phyloP scores from a whole-genome alignment of 2,329 filamentous ascomycete species.

The Nothomitra cinnamomea region DNA sequence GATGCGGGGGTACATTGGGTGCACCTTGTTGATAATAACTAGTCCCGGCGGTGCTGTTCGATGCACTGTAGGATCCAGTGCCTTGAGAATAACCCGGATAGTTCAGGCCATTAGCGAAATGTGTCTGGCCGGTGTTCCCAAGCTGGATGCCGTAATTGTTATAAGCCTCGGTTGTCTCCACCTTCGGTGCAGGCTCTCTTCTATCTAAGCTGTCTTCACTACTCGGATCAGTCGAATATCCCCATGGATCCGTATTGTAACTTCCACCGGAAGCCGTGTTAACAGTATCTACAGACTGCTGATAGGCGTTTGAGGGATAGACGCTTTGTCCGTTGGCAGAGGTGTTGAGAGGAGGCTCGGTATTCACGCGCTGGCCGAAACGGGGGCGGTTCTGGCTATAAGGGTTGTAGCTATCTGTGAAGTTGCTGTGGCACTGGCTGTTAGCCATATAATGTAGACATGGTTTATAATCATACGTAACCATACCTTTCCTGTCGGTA shows the following conservation, averaged over 20 bases:
- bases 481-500: conserved; percentile 22
- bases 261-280: conserved; percentile 59
- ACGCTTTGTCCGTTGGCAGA: conserved; percentile 20
- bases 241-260: conserved; percentile 51
- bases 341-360: conserved; percentile 20
- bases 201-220: conserved; percentile 90
- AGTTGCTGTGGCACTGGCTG: conserved; percentile 16
- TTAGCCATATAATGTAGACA: background rate
- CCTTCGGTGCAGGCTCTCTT: conserved; percentile 38
- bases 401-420: conserved; percentile 19
- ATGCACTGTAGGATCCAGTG: background rate
- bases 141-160: conserved; percentile 19
- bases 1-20: conserved; percentile 9
- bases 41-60: conserved; percentile 19
- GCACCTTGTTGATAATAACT: conserved; percentile 4
- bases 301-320: conserved; percentile 39
- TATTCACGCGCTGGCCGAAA: conserved; percentile 17
- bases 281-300: conserved; percentile 75
- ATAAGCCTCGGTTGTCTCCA: conserved; percentile 24
- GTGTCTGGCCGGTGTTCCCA: background rate
- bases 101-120: background rate
- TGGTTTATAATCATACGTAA: background rate
- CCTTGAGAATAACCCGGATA: background rate
- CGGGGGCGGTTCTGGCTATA: conserved; percentile 2
- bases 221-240: conserved; percentile 76